Evolutionary conservation across 208 protist genomes (phyloP).

Genomic region (Acanthamoeba royreba): DNA sequence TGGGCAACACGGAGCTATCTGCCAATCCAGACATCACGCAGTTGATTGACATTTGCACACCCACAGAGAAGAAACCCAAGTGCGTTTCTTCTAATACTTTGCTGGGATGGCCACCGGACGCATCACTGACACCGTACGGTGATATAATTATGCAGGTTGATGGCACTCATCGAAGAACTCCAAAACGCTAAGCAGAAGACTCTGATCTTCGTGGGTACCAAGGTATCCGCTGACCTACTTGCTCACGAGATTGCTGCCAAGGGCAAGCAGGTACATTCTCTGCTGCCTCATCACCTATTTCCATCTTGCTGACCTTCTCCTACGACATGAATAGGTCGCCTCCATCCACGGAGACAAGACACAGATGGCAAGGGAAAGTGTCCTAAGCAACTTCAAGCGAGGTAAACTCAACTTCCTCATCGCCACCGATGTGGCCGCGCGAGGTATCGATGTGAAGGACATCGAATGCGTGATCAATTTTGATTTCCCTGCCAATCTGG

Average conservation of each 20-base stretch:
- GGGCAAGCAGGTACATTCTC: conserved; percentile 36
- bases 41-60: conserved; percentile 59
- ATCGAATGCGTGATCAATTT: conserved; percentile 86
- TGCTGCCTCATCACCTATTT: neutral
- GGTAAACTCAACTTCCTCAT: conserved; percentile 68
- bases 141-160: neutral
- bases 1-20: conserved; percentile 71
- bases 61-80: conserved; percentile 56
- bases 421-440: conserved; percentile 87
- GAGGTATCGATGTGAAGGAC: conserved; percentile 80
- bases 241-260: conserved; percentile 78
- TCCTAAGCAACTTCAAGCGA: conserved; percentile 76
- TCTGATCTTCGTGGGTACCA: conserved; percentile 89
- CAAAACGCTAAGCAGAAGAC: conserved; percentile 77
- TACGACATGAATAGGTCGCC: neutral
- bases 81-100: neutral
- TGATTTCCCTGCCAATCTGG: conserved; percentile 79
- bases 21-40: conserved; percentile 72
- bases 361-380: conserved; percentile 80
- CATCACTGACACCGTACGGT: neutral
- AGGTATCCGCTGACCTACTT: conserved; percentile 88
- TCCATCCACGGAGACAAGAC: conserved; percentile 84
- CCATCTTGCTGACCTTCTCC: neutral
- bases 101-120: neutral
- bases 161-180: conserved; percentile 33